phyloP scores from a whole-genome alignment of 208 protist genomes.

The Tritrichomonas musculus region DNA sequence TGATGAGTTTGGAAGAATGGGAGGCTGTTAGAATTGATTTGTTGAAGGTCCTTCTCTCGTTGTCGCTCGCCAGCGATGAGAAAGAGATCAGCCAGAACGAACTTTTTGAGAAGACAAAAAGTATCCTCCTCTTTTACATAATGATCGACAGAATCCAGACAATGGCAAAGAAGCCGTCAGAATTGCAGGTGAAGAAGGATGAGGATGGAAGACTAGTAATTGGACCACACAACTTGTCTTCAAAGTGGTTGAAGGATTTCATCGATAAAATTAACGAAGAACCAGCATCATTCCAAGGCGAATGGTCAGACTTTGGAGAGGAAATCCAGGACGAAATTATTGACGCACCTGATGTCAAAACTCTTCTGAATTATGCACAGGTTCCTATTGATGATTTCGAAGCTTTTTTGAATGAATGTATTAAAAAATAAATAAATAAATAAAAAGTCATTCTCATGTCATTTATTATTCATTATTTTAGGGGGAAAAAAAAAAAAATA shows the following conservation, averaged over 20 bases:
- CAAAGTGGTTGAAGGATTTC: background rate
- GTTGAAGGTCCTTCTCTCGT: background rate
- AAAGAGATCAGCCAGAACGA: background rate
- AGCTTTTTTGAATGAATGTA: too few relatives aligned
- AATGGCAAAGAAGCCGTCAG: background rate
- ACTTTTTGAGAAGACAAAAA: background rate
- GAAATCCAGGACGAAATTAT: constrained; percentile 3
- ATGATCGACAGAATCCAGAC: background rate
- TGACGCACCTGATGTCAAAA: background rate
- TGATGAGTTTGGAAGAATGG: background rate
- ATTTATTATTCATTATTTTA: too few relatives aligned
- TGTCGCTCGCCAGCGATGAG: too few relatives aligned
- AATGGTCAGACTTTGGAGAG: background rate
- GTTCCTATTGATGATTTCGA: background rate
- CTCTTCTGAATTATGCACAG: background rate
- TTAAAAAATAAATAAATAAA: too few relatives aligned
- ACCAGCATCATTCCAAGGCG: background rate
- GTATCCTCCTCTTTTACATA: background rate
- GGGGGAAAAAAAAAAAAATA: too few relatives aligned
- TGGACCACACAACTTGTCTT: too few relatives aligned
- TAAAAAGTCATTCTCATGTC: too few relatives aligned
- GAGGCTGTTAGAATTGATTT: background rate
- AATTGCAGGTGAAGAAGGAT: too few relatives aligned
- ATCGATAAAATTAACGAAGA: background rate
- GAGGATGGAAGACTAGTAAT: background rate